Conservation (phyloP, 192 early-diverging fungal species). For the Coemansia sp. region DNA sequence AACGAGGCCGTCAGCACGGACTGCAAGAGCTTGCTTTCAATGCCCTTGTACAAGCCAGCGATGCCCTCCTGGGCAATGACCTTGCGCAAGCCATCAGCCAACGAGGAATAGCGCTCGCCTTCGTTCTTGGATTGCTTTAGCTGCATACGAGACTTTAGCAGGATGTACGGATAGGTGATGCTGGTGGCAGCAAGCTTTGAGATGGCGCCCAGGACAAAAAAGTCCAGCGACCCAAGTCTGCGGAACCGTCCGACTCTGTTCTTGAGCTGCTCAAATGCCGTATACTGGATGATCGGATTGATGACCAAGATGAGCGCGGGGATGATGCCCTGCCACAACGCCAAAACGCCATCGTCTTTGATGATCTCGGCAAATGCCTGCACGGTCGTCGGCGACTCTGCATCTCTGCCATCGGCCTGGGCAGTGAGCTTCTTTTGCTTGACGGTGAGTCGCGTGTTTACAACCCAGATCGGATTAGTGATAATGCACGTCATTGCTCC, state of each 20-base stretch:
- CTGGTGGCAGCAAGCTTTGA: conserved; percentile 92
- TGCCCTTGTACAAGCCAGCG: conserved; percentile 83
- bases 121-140: conserved; percentile 80
- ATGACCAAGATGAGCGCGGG: conserved; percentile 97
- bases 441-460: conserved; percentile 90
- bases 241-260: conserved; percentile 58
- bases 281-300: conserved; percentile 99
- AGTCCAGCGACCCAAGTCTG: conserved; percentile 77
- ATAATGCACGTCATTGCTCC: conserved; percentile 74
- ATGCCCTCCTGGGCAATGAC: conserved; percentile 89
- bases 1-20: conserved; percentile 93
- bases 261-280: conserved; percentile 95
- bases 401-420: conserved; percentile 54
- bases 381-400: conserved; percentile 48
- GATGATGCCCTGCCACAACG: conserved; percentile 88
- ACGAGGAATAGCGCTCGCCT: conserved; percentile 70
- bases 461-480: conserved; percentile 99
- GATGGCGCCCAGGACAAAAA: conserved; percentile 94
- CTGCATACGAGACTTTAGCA: conserved; percentile 98
- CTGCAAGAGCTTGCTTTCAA: conserved; percentile 95
- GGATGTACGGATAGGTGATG: conserved; percentile 98
- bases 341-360: conserved; percentile 79
- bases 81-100: conserved; percentile 87
- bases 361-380: conserved; percentile 71
- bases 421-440: conserved; percentile 63